Conservation (phyloP, 2,329 filamentous ascomycete genomes). For the Acrocalymma vagum region DNA sequence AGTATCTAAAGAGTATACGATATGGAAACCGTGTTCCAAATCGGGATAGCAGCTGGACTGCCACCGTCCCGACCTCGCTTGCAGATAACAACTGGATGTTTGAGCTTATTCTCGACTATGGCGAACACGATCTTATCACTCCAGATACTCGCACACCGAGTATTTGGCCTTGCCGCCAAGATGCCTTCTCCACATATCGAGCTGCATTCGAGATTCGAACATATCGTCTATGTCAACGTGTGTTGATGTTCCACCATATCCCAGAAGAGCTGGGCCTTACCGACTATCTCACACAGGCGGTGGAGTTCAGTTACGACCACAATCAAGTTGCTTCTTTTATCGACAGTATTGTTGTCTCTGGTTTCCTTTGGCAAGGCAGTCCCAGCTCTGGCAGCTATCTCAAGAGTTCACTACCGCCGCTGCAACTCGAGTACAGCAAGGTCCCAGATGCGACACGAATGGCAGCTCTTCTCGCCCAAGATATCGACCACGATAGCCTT, state of each 20-base stretch:
- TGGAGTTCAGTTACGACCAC: not conserved
- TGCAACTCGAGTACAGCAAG: conserved; percentile 6
- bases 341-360: not conserved
- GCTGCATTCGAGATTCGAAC: conserved; percentile 43
- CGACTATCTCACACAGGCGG: not conserved
- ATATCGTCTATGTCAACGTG: conserved; percentile 37
- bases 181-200: conserved; percentile 38
- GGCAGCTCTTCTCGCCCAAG: not conserved
- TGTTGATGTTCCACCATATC: conserved; percentile 50
- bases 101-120: conserved; percentile 28
- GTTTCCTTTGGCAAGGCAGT: too few relatives aligned
- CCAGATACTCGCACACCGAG: conserved; percentile 17
- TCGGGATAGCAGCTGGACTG: too few relatives aligned
- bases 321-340: not conserved
- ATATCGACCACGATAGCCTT: not conserved
- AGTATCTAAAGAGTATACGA: conserved; percentile 22
- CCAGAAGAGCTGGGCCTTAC: conserved; percentile 1
- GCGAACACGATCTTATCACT: conserved; percentile 33
- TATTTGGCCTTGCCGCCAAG: conserved; percentile 28
- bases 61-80: too few relatives aligned
- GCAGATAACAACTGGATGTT: conserved; percentile 39
- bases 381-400: too few relatives aligned
- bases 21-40: conserved; percentile 23
- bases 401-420: conserved; percentile 6
- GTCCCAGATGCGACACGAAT: not conserved